phyloP scores from a whole-genome alignment of 257 asterid species.

The Hygrophila difformis region DNA sequence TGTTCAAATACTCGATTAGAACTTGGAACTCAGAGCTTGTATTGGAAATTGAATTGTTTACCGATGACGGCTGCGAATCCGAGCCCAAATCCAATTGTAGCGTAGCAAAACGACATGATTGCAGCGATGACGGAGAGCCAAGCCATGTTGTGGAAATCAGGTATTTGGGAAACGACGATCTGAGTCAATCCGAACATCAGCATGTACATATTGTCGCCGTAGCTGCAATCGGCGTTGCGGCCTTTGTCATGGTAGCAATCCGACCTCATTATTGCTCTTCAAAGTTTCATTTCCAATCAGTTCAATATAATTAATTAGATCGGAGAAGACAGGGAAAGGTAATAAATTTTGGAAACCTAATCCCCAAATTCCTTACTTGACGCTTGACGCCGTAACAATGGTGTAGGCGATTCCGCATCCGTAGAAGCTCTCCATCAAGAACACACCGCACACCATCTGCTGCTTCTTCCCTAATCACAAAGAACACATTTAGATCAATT shows the following conservation, averaged over 20 bases:
- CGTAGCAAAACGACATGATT: constrained; percentile 66
- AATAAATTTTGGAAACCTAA: no score
- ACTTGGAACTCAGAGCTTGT: no score
- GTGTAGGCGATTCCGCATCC: constrained; percentile 58
- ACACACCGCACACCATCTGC: constrained; percentile 34
- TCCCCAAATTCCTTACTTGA: constrained; percentile 28
- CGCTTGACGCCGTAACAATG: constrained; percentile 50
- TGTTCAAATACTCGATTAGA: no score
- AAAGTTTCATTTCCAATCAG: background rate
- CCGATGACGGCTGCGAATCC: constrained; percentile 58
- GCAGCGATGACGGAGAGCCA: constrained; percentile 78
- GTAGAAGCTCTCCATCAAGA: constrained; percentile 39
- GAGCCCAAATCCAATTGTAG: constrained; percentile 62
- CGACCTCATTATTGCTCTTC: constrained; percentile 65
- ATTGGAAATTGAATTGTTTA: no score
- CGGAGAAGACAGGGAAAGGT: no score
- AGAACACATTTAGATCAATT: no score
- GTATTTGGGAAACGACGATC: constrained; percentile 58
- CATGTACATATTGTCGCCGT: constrained; percentile 34
- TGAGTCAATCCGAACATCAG: constrained; percentile 50
- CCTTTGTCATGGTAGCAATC: constrained; percentile 67
- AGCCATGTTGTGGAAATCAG: constrained; percentile 47
- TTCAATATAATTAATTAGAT: no score
- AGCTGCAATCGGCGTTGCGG: constrained; percentile 37
- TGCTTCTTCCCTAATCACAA: constrained; percentile 17